phyloP scores from a whole-genome alignment of 2,329 filamentous ascomycete species.

The Thelonectria discophora region DNA sequence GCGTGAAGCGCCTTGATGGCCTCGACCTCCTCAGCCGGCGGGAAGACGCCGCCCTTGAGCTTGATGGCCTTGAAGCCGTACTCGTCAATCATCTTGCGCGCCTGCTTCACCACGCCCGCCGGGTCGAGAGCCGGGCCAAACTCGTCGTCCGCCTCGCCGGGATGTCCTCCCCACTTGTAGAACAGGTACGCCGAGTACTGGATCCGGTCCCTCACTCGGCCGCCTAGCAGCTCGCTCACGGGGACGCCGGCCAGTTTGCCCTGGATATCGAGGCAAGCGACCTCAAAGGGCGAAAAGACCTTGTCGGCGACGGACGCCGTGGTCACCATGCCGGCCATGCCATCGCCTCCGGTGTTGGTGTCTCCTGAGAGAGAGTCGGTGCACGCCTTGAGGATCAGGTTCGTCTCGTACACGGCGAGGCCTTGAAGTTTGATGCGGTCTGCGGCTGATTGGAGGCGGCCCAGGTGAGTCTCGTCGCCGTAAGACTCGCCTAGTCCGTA shows the following conservation, averaged over 20 bases:
- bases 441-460: conserved; percentile 46
- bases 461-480: conserved; percentile 50
- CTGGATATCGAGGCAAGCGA: conserved; percentile 54
- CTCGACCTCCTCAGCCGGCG: conserved; percentile 50
- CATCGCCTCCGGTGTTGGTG: conserved; percentile 58
- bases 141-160: conserved; percentile 51
- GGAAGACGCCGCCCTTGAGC: conserved; percentile 54
- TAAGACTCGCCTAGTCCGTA: conserved; percentile 54
- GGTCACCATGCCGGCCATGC: conserved; percentile 62
- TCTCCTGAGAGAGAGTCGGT: conserved; percentile 75
- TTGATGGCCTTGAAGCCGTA: conserved; percentile 56
- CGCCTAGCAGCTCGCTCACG: conserved; percentile 52
- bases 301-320: conserved; percentile 53
- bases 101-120: conserved; percentile 47
- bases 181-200: conserved; percentile 56
- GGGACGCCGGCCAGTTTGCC: conserved; percentile 52
- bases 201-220: conserved; percentile 50
- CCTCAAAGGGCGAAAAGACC: conserved; percentile 54
- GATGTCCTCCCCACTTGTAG: conserved; percentile 54
- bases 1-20: conserved; percentile 50
- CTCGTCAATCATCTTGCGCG: conserved; percentile 50
- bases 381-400: conserved; percentile 85
- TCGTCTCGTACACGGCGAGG: conserved; percentile 67
- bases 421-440: conserved; percentile 43
- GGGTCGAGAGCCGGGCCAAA: conserved; percentile 50